Conservation (phyloP, 2,329 filamentous ascomycete species). For the Microsporum audouinii region DNA sequence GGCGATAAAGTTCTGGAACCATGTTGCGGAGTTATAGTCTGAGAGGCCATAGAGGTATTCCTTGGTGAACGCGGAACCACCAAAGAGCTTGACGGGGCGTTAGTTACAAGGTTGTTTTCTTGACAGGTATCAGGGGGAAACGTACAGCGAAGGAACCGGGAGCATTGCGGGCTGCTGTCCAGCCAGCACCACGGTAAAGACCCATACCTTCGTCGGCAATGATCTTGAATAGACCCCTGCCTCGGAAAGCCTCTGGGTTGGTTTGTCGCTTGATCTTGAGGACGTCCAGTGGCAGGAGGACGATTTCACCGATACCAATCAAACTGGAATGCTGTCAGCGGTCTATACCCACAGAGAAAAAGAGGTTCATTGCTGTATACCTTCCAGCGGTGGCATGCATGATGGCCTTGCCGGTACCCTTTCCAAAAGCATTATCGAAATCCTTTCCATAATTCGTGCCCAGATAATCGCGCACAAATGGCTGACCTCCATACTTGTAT, state of each 20-base stretch:
- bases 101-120: slow-evolving; percentile 10
- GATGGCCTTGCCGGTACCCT: slow-evolving; percentile 95
- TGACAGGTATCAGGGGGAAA: slow-evolving; percentile 20
- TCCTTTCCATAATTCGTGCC: slow-evolving; percentile 63
- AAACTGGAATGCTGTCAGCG: slow-evolving; percentile 43
- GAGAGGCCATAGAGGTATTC: slow-evolving; percentile 81
- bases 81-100: slow-evolving; percentile 61
- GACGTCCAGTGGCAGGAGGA: slow-evolving; percentile 87
- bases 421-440: slow-evolving; percentile 85
- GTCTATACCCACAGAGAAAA: not conserved
- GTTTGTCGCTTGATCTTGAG: slow-evolving; percentile 99
- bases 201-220: slow-evolving; percentile 89
- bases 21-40: slow-evolving; percentile 91
- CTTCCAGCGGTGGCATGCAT: slow-evolving; percentile 94
- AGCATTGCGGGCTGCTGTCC: slow-evolving; percentile 94
- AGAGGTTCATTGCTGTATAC: slow-evolving; percentile 34
- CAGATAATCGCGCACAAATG: slow-evolving; percentile 84
- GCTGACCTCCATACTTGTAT: slow-evolving; percentile 98
- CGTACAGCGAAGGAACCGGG: slow-evolving; percentile 90
- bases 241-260: slow-evolving; percentile 95
- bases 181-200: slow-evolving; percentile 89
- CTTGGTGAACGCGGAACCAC: slow-evolving; percentile 93
- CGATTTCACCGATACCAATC: slow-evolving; percentile 94
- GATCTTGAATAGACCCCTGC: slow-evolving; percentile 80
- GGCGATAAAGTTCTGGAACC: slow-evolving; percentile 94